These are phyloP conservation scores for Tetrahymena thermophila DNA, from an alignment of 73 alveolate genomes.

Conservation along the genomic window DNA sequence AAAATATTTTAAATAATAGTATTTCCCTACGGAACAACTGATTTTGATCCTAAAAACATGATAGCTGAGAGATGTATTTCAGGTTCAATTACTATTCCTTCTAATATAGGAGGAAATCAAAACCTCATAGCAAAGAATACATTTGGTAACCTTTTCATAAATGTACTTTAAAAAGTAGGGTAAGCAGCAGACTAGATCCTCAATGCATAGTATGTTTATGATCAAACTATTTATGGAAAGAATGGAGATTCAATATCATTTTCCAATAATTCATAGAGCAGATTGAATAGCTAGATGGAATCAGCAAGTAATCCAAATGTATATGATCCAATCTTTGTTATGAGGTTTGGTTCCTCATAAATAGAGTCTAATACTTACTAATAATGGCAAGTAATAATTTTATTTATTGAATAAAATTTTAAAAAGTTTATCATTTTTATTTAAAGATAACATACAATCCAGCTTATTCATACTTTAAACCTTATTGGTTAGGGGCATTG, in stretches of 20 bases:
- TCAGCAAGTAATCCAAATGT: constrained; percentile 32
- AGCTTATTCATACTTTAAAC: constrained; percentile 33
- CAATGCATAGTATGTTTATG: background rate
- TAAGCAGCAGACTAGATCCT: background rate
- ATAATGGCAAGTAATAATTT: constrained; percentile 15
- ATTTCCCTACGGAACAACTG: background rate
- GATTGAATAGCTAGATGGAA: background rate
- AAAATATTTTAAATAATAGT: background rate
- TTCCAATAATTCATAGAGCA: background rate
- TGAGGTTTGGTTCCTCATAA: constrained; percentile 14
- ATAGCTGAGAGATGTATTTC: background rate
- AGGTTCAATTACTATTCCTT: background rate
- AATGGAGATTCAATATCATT: background rate
- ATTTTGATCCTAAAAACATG: background rate
- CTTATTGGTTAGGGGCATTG: constrained; percentile 42
- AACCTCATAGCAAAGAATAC: background rate
- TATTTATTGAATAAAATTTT: no score
- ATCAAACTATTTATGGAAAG: background rate
- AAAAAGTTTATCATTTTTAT: background rate
- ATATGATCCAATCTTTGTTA: constrained; percentile 29
- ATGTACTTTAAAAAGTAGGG: background rate
- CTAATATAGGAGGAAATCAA: background rate
- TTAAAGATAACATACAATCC: constrained; percentile 17
- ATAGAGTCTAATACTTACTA: constrained; percentile 20
- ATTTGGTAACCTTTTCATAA: background rate